Conservation (phyloP, 2,329 filamentous ascomycete species). For the Scleromitrula shiraiana region DNA sequence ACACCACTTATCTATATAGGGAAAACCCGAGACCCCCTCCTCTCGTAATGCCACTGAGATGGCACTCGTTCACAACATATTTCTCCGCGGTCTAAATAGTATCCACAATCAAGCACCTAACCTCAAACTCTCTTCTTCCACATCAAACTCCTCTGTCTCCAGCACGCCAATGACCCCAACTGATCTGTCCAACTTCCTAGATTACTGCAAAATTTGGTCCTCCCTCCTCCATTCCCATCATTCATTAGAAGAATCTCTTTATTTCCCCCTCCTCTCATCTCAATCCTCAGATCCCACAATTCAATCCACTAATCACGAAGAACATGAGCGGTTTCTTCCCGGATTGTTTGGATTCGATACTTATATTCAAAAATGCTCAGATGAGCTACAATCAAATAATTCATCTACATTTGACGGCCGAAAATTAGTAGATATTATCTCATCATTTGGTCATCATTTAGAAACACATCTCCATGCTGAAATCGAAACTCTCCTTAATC, state of each 20-base stretch:
- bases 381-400: constrained; percentile 28
- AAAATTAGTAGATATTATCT: constrained; percentile 31
- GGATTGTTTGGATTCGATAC: constrained; percentile 30
- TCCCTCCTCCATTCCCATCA: constrained; percentile 34
- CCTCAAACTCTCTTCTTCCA: constrained; percentile 28
- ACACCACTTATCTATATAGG: background rate
- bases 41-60: constrained; percentile 29
- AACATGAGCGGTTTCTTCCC: constrained; percentile 34
- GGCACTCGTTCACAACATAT: constrained; percentile 31
- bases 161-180: constrained; percentile 7
- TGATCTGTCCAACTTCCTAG: constrained; percentile 30
- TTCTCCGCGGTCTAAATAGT: constrained; percentile 33
- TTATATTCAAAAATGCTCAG: constrained; percentile 29
- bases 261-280: constrained; percentile 35
- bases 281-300: constrained; percentile 25
- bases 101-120: constrained; percentile 31
- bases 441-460: no score
- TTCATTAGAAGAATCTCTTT: constrained; percentile 30
- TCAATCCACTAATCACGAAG: constrained; percentile 32
- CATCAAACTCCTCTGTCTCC: background rate
- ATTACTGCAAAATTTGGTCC: constrained; percentile 14
- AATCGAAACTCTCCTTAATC: no score
- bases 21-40: constrained; percentile 1
- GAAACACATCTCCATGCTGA: no score
- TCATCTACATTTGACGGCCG: constrained; percentile 28